These are phyloP conservation scores for Aureoboletus auriporus DNA, from an alignment of 768 basidiomycete genomes.

Conservation along the genomic window DNA sequence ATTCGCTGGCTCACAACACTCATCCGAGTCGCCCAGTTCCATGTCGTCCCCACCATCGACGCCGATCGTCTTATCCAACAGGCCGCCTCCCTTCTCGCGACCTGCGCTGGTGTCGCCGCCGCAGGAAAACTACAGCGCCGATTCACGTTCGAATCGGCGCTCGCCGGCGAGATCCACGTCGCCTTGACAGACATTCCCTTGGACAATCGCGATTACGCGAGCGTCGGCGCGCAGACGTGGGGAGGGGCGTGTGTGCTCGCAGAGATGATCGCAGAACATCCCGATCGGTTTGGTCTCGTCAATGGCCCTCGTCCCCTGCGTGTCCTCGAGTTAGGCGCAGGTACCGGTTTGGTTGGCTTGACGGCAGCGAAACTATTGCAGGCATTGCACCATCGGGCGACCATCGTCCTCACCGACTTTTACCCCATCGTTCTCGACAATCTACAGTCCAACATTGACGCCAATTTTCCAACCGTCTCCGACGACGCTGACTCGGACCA, in stretches of 20 bases:
- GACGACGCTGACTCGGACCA: background rate
- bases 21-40: slow-evolving; percentile 42
- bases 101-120: slow-evolving; percentile 59
- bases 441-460: slow-evolving; percentile 38
- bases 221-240: slow-evolving; percentile 88
- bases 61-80: slow-evolving; percentile 42
- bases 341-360: slow-evolving; percentile 52
- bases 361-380: slow-evolving; percentile 33
- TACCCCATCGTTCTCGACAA: slow-evolving; percentile 47
- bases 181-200: slow-evolving; percentile 65
- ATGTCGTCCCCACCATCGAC: slow-evolving; percentile 4
- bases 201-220: slow-evolving; percentile 63
- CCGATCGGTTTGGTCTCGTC: slow-evolving; percentile 45
- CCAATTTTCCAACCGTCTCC: slow-evolving; percentile 28
- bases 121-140: slow-evolving; percentile 55
- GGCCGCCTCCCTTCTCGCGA: slow-evolving; percentile 61
- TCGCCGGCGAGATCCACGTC: slow-evolving; percentile 30
- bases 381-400: slow-evolving; percentile 6
- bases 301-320: slow-evolving; percentile 22
- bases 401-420: slow-evolving; percentile 46
- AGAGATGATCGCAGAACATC: slow-evolving; percentile 61
- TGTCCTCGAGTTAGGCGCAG: slow-evolving; percentile 54
- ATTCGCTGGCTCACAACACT: slow-evolving; percentile 74
- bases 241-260: slow-evolving; percentile 79
- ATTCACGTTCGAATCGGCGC: slow-evolving; percentile 40